These are phyloP conservation scores for Linum usitatissimum DNA, from an alignment of 345 rosid species.

Conservation along the genomic window DNA sequence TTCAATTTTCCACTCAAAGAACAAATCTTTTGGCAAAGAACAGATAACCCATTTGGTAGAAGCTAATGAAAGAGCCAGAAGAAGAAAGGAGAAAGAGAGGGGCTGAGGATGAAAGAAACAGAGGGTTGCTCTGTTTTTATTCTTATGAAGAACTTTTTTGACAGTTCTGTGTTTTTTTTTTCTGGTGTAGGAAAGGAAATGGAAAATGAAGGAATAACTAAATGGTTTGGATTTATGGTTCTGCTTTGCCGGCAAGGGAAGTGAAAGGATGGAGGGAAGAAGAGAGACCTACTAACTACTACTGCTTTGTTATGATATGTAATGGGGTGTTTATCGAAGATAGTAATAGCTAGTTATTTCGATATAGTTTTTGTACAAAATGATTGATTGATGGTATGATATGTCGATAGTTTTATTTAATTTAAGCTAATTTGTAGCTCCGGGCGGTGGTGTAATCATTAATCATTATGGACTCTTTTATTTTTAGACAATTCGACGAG, in stretches of 20 bases:
- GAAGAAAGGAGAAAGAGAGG: neutral
- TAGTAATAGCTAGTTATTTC: too few species aligned
- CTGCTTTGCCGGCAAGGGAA: conserved; percentile 38
- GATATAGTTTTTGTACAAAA: too few species aligned
- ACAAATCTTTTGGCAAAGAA: neutral
- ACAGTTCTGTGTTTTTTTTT: neutral
- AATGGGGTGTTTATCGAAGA: too few species aligned
- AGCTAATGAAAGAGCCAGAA: neutral
- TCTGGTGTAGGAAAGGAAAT: neutral
- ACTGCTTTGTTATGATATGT: neutral
- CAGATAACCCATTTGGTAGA: conserved; percentile 12
- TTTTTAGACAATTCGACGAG: too few species aligned
- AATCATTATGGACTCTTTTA: too few species aligned
- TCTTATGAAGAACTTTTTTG: neutral
- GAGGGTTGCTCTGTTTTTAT: conserved; percentile 12
- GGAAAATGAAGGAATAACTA: neutral
- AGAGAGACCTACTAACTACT: conserved; percentile 30
- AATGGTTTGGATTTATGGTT: neutral
- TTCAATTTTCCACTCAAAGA: neutral
- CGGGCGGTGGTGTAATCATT: too few species aligned
- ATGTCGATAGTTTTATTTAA: too few species aligned
- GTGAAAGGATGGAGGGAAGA: conserved; percentile 22
- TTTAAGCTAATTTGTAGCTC: too few species aligned
- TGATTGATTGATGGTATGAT: too few species aligned
- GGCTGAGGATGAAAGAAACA: conserved; percentile 10